Base-by-base conservation (phyloP, 257 asterid species). In the Solanum lycopersicoides region DNA sequence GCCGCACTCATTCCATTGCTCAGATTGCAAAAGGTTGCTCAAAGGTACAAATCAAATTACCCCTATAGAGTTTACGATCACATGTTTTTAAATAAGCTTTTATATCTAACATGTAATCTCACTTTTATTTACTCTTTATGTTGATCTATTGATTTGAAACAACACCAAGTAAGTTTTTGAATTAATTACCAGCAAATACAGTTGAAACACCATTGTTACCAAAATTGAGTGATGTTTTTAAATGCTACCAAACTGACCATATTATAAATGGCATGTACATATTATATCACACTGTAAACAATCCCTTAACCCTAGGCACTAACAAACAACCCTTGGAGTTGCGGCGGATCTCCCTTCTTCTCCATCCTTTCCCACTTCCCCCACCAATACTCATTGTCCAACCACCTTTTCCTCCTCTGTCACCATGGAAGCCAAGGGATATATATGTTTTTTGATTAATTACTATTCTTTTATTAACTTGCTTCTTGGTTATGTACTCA, bases 21-120 rank as follows among this genome's bases (percentile, higher is more conserved):
- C 98, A 93, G 87, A 95, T 95, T 86, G 99, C 99, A 0, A 97
- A 95, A 91, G 99, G 99, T 37, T 95, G 99, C 90, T 89, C 98
- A 12, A 97, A 97, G 98, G 99, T 96, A 92, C 6, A 86, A 72
- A 21, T 68, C 4, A 68, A 30, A 28, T 6, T 68, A 13, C 39
- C 9, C 74, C 15, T 66, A 12, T 66, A 66, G 21, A 68, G 21
- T 28, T 68, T 68, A 39, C 12, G n/a, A 68, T 5, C 35, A 13
- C 37, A 68, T 68, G 18, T 28, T 68, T 65, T 68, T 13, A 68
- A 37, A 68, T 3, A 39, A 68, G n/a, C n/a, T n/a, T n/a, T n/a
- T n/a, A n/a, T n/a, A n/a, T n/a, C n/a, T n/a, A n/a, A n/a, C n/a
- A n/a, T 68, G 75, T 3, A 68, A 13, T 68, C 39, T 28, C 39